Evolutionary conservation across 768 basidiomycete genomes (phyloP).

Genomic region (Tremella yokohamensis): DNA sequence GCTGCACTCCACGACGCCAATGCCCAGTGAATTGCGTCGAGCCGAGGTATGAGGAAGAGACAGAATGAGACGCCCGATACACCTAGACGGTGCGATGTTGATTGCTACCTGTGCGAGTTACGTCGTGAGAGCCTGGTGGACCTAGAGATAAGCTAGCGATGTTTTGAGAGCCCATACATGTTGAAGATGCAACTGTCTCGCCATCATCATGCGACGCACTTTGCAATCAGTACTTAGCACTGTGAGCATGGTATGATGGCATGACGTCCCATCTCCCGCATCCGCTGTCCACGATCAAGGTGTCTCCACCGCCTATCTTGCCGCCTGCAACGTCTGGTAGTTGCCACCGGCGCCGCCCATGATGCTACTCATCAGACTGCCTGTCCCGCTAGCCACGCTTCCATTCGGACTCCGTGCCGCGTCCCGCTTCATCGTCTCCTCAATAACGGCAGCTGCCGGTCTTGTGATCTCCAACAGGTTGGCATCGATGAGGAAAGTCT

Average conservation of each 20-base stretch:
- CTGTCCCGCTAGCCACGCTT: not conserved
- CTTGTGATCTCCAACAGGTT: slow-evolving; percentile 34
- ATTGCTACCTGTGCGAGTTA: not conserved
- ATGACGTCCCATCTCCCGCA: too few relatives aligned
- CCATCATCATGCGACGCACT: too few relatives aligned
- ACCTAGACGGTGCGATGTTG: not conserved
- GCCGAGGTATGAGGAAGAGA: not conserved
- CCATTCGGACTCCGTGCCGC: slow-evolving; percentile 3
- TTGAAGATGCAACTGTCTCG: too few relatives aligned
- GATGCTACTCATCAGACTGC: slow-evolving; percentile 1
- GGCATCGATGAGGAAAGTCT: slow-evolving; percentile 41
- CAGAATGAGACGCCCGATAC: not conserved
- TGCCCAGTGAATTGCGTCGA: too few relatives aligned
- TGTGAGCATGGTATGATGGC: too few relatives aligned
- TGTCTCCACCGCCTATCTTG: too few relatives aligned
- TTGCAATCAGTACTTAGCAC: too few relatives aligned
- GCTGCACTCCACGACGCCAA: too few relatives aligned
- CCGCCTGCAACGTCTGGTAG: too few relatives aligned
- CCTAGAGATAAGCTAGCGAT: too few relatives aligned
- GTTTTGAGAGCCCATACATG: too few relatives aligned
- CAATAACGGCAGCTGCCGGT: slow-evolving; percentile 21
- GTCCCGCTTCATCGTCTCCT: slow-evolving; percentile 11
- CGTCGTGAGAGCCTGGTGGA: not conserved
- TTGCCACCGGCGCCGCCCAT: not conserved
- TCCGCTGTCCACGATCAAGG: too few relatives aligned